Evolutionary conservation across 306 rosid genomes (phyloP).

Genomic region (Cyamopsis tetragonoloba): DNA sequence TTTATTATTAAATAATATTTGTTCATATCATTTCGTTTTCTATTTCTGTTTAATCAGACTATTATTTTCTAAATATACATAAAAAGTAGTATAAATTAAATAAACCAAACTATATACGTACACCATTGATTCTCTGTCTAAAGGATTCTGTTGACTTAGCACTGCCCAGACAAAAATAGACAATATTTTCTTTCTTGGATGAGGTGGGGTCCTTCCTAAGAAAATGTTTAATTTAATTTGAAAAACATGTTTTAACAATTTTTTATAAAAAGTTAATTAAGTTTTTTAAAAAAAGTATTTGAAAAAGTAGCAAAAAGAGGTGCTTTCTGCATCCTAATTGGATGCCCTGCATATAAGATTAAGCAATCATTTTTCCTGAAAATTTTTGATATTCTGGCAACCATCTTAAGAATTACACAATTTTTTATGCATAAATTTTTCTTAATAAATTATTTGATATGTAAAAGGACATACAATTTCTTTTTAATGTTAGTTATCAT

Average conservation of each 20-base stretch:
- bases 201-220: too few species aligned
- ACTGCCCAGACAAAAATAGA: neutral
- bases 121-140: neutral
- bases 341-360: neutral
- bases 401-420: too few species aligned
- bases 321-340: neutral
- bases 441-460: neutral
- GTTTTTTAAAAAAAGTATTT: too few species aligned
- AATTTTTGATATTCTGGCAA: neutral
- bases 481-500: too few species aligned
- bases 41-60: neutral
- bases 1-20: neutral
- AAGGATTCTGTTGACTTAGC: neutral
- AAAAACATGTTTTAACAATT: neutral
- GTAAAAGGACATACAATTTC: neutral
- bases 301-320: too few species aligned
- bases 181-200: neutral
- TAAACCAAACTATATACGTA: neutral
- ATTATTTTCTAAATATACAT: neutral
- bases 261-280: neutral
- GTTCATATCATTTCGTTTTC: neutral
- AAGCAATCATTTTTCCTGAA: neutral
- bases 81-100: neutral
- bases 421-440: neutral
- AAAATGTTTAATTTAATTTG: neutral